Evolutionary conservation across 345 rosid genomes (phyloP).

Genomic region (Crucihimalaya himalaica): DNA sequence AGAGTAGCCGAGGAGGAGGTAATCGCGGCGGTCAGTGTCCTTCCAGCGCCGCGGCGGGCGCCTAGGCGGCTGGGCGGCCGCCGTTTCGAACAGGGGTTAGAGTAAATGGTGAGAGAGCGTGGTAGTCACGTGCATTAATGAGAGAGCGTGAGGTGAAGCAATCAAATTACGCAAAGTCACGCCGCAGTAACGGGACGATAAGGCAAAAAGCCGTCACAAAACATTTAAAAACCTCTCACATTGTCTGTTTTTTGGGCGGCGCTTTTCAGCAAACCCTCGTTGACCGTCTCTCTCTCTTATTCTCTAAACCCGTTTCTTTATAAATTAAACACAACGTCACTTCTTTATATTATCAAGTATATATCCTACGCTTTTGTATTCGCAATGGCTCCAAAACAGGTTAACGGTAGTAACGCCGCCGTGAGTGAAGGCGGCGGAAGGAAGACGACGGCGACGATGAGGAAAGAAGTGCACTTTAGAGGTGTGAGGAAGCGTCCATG

Average conservation of each 20-base stretch:
- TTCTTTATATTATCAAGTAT: background rate
- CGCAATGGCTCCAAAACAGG: slow-evolving; percentile 35
- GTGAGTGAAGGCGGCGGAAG: background rate
- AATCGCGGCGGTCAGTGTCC: too few relatives aligned
- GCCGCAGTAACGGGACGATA: slow-evolving; percentile 45
- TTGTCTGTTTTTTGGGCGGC: slow-evolving; percentile 41
- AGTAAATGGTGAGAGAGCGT: slow-evolving; percentile 18
- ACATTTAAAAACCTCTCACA: slow-evolving; percentile 13
- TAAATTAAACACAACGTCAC: slow-evolving; percentile 28
- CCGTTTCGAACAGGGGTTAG: too few relatives aligned
- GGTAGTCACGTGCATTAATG: slow-evolving; percentile 14
- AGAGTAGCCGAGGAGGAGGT: too few relatives aligned
- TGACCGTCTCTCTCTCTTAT: slow-evolving; percentile 26
- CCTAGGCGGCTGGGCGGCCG: too few relatives aligned
- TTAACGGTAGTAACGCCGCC: slow-evolving; percentile 1
- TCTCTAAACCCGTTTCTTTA: slow-evolving; percentile 15
- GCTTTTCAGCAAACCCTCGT: slow-evolving; percentile 41
- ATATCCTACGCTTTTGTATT: background rate
- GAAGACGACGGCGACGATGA: background rate
- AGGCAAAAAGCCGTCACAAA: slow-evolving; percentile 44
- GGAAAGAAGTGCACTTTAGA: slow-evolving; percentile 51
- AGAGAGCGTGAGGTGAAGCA: slow-evolving; percentile 30
- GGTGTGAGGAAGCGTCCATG: slow-evolving; percentile 76
- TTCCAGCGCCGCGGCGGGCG: too few relatives aligned
- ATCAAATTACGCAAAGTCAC: slow-evolving; percentile 38